phyloP scores from a whole-genome alignment of 352 stramenopile genomes.

The Phytopythium helicoides region DNA sequence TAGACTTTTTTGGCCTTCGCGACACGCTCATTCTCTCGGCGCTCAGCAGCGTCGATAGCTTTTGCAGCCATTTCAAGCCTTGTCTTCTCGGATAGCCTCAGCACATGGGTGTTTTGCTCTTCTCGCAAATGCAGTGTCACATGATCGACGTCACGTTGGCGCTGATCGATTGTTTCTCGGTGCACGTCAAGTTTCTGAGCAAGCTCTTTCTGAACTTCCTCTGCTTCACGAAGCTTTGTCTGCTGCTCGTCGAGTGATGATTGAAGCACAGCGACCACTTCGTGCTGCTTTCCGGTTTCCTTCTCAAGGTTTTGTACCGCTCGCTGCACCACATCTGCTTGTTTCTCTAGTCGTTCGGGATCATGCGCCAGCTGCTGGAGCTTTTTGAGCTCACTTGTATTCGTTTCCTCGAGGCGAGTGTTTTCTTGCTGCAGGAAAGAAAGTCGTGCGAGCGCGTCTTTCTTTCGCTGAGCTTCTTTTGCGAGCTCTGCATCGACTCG shows the following conservation, averaged over 20 bases:
- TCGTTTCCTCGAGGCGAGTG: conserved; percentile 41
- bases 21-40: conserved; percentile 67
- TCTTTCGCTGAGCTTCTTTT: conserved; percentile 66
- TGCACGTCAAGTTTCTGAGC: conserved; percentile 88
- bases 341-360: conserved; percentile 81
- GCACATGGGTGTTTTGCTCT: conserved; percentile 79
- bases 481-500: conserved; percentile 65
- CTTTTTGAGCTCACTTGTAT: conserved; percentile 52
- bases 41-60: conserved; percentile 39
- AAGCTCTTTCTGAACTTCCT: conserved; percentile 79
- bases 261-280: conserved; percentile 36
- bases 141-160: conserved; percentile 89
- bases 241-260: conserved; percentile 35
- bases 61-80: conserved; percentile 65
- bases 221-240: conserved; percentile 62
- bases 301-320: conserved; percentile 65
- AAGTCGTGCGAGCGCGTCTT: conserved; percentile 53
- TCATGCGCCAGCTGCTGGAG: conserved; percentile 66
- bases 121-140: conserved; percentile 85
- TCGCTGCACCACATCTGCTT: conserved; percentile 84
- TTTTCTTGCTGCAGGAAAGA: conserved; percentile 71
- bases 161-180: conserved; percentile 88
- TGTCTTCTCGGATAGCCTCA: conserved; percentile 68
- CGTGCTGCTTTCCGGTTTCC: conserved; percentile 57
- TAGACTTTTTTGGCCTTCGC: conserved; percentile 74